phyloP scores from a whole-genome alignment of 164 flowering plant genomes.

The Chimonanthus salicifolius region DNA sequence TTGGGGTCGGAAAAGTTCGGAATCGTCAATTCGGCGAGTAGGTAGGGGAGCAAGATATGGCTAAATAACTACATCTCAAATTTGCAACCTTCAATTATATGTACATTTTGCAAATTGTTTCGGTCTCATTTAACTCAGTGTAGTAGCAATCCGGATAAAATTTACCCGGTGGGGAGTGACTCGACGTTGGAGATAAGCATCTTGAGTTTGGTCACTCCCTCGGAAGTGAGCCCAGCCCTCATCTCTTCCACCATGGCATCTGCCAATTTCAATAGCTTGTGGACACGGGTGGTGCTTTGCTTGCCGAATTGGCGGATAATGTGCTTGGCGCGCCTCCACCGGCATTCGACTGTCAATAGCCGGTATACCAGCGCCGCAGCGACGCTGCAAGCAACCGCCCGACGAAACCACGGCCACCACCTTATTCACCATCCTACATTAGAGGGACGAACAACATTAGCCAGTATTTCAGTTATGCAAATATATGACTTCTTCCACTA shows the following conservation, averaged over 20 bases:
- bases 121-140: no score
- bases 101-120: no score
- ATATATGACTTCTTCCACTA: no score
- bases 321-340: slow-evolving; percentile 28
- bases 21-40: no score
- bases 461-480: no score
- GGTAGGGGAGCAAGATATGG: no score
- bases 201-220: slow-evolving; percentile 16
- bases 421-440: slow-evolving; percentile 1
- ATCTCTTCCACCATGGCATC: slow-evolving; percentile 35
- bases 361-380: not conserved
- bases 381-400: slow-evolving; percentile 7
- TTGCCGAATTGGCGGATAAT: slow-evolving; percentile 36
- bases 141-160: no score
- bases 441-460: no score
- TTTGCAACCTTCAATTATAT: no score
- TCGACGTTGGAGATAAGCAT: slow-evolving; percentile 29
- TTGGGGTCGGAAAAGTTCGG: no score
- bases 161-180: slow-evolving; percentile 25
- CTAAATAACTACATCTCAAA: no score
- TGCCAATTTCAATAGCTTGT: slow-evolving; percentile 40
- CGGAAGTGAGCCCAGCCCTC: slow-evolving; percentile 32
- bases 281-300: slow-evolving; percentile 46
- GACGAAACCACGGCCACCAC: not conserved
- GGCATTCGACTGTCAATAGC: slow-evolving; percentile 11